Evolutionary conservation across 1,139 yeast species (phyloP), one percentile per base, ranked within the genome.

Genomic region (Scheffersomyces titani): DNA sequence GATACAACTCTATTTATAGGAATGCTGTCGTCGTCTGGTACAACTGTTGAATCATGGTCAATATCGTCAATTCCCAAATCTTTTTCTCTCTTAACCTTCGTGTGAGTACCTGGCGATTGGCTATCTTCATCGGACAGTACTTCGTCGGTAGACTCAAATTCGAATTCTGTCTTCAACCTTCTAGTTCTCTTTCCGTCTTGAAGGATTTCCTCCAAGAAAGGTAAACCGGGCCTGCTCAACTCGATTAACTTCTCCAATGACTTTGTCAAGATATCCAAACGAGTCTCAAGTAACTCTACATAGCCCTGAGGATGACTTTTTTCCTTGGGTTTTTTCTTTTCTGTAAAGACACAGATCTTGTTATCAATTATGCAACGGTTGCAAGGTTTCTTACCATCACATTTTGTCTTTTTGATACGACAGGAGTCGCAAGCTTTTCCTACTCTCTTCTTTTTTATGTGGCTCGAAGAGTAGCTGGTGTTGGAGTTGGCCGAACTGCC

Each of bases 381-480:
- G 66, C 96, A 89, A 1, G 96, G 94, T 65, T 87, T 87, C 61
- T 84, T 82, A 19, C 96, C 96, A 63, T 89, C 92, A 71, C 93
- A 89, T 65, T 88, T 86, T 13, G 91, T 86, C 72, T 87, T 88
- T 67, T 88, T 88, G 66, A 88, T 83, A 53, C 93, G 78, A 71
- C 96, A 89, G 54, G 89, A 85, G 68, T 89, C 94, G 65, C 96
- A 89, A 5, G 96, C 96, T 67, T 88, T 89, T 48, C 91, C 90
- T 6, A 89, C 94, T 59, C 96, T 73, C 71, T 86, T 87, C 77
- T 88, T 88, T 67, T 81, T 80, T 55, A 60, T 55, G 51, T 60
- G 62, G 47, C 47, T 50, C 52, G 30, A 30, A 30, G 51, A 44
- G 54, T 44, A 44, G 50, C 50, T 22, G 16, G 4, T 16, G 6